These are phyloP conservation scores for Wickerhamiella australiensis DNA, from an alignment of 805 yeast genomes.

Conservation along the genomic window DNA sequence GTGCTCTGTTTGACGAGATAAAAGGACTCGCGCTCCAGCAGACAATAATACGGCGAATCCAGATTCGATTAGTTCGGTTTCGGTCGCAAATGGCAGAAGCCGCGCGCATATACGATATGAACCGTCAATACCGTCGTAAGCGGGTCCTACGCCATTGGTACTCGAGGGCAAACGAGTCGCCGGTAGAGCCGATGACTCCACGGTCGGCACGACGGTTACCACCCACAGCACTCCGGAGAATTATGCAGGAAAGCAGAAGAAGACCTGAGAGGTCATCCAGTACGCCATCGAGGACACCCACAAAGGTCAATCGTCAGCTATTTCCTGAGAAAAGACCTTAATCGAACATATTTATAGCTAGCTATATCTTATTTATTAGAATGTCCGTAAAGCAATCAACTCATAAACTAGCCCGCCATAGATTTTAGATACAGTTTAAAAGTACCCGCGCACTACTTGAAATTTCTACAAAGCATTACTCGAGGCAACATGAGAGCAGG, in stretches of 20 bases:
- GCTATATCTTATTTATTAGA: too few relatives aligned
- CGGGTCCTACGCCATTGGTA: neutral
- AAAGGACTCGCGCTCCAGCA: neutral
- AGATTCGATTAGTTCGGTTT: neutral
- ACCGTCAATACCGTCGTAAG: neutral
- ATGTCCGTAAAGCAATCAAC: too few relatives aligned
- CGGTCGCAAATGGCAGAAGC: neutral
- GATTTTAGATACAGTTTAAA: too few relatives aligned
- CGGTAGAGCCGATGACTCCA: constrained; percentile 1
- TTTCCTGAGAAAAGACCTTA: too few relatives aligned
- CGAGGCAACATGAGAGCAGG: too few relatives aligned
- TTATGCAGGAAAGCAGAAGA: neutral
- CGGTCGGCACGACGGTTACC: constrained; percentile 6
- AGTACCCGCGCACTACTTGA: too few relatives aligned
- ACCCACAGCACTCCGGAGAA: neutral
- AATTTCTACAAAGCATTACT: too few relatives aligned
- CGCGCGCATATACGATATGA: neutral
- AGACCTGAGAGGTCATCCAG: neutral
- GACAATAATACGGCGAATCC: neutral
- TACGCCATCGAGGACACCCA: neutral
- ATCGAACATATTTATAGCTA: too few relatives aligned
- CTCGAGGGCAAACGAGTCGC: neutral
- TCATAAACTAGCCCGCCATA: too few relatives aligned
- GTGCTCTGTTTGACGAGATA: neutral
- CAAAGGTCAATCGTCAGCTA: constrained; percentile 1